Evolutionary conservation across 805 yeast species (phyloP).

Genomic region (Barnettozyma pratensis): DNA sequence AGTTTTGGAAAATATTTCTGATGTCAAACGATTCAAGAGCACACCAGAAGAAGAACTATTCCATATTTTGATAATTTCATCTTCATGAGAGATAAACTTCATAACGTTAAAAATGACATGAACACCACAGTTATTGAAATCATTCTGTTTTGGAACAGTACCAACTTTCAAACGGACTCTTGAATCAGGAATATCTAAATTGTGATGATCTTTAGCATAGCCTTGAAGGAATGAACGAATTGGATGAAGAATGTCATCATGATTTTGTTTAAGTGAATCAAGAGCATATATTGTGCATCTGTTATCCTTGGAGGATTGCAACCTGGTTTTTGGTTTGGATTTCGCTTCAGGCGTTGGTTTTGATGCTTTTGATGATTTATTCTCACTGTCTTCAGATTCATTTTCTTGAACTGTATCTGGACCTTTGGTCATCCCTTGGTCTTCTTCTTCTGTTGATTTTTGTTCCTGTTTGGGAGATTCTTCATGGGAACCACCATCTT

Average conservation of each 20-base stretch:
- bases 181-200: constrained; percentile 38
- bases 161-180: constrained; percentile 46
- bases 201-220: constrained; percentile 64
- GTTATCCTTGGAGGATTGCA: neutral
- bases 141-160: constrained; percentile 76
- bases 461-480: constrained; percentile 6
- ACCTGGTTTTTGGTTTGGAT: neutral
- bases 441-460: neutral
- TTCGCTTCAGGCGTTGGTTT: too few relatives aligned
- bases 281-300: constrained; percentile 39
- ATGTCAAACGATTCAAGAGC: neutral
- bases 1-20: neutral
- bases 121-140: constrained; percentile 92
- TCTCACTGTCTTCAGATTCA: neutral
- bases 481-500: too few relatives aligned
- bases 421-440: neutral
- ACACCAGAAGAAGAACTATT: too few relatives aligned
- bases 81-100: constrained; percentile 48
- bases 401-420: too few relatives aligned
- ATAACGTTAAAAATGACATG: constrained; percentile 75
- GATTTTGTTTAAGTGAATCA: constrained; percentile 70
- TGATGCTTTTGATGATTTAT: neutral
- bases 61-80: constrained; percentile 48
- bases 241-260: constrained; percentile 45
- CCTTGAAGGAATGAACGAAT: constrained; percentile 54